Evolutionary conservation across 106 monocot species (phyloP), one percentile per base, ranked within the genome.

Genomic region (Allium fistulosum): DNA sequence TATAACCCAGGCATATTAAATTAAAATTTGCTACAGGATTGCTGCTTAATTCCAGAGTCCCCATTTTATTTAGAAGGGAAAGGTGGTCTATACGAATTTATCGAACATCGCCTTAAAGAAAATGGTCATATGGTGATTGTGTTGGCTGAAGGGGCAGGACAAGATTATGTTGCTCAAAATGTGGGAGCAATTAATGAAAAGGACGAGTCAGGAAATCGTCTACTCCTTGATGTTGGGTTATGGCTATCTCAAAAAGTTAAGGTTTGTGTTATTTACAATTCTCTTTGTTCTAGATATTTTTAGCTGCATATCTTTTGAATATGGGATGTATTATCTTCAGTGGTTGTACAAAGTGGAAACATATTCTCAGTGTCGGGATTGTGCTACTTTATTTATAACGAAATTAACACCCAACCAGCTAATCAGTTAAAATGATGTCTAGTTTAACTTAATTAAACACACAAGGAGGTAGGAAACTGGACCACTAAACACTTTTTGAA

Each of bases 31-130:
- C 22, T 22, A 15, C 56, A 84, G 84, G 84, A 84, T 58, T 84
- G 75, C 49, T 84, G 84, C 68, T 74, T 84, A 61, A 84, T 84
- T 76, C 84, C 84, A 22, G 84, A 84, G 37, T 84, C 84, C 14
- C 84, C 84, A 47, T 84, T 84, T 80, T 77, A 66, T 60, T 62
- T 84, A 57, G 84, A 84, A 61, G 84, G 84, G 16, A 68, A 63
- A 17, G 80, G 84, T 58, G 84, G 84, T 13, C 77, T 84, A 57
- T 73, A 80, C 2, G 73, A 73, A 65, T 80, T 73, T 62, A 55
- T 84, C 15, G 80, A 84, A 55, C 80, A 74, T 45, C 71, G 84
- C 4, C 71, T 84, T 46, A 84, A 80, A 62, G 84, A 84, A 51
- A 73, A 72, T 4, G 84, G 84, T 15, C 84, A 84, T 58, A 76